A percentile compares a stretch with the other conserved stretches of the same genome.
Evolutionary conservation across 306 rosid genomes (phyloP).

Genomic region (Gillenia trifoliata): DNA sequence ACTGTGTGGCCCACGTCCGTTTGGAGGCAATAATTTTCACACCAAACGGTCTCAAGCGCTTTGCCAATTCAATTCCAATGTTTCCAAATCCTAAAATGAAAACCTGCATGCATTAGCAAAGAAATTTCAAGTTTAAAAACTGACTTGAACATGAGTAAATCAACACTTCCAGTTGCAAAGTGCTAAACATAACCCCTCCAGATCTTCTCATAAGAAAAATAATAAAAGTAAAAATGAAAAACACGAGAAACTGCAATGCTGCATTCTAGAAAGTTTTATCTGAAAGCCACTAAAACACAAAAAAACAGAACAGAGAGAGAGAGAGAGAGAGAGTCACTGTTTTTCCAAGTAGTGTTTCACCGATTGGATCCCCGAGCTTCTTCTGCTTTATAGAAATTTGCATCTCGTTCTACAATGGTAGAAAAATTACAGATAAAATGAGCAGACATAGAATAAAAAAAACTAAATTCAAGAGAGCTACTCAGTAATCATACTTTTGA

Average conservation of each 20-base stretch:
- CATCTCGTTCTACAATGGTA: slow-evolving; percentile 62
- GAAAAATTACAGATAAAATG: not conserved
- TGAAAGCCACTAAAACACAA: not conserved
- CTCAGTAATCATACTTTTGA: not conserved
- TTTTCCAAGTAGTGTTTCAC: slow-evolving; percentile 76
- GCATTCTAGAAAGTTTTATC: not conserved
- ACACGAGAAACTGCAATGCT: not conserved
- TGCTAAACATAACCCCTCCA: not conserved
- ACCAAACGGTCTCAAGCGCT: slow-evolving; percentile 76
- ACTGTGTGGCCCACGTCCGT: slow-evolving; percentile 62
- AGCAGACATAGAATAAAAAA: not conserved
- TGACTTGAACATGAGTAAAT: not conserved
- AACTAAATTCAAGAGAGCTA: not conserved
- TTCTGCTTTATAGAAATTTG: slow-evolving; percentile 55
- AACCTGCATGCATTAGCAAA: slow-evolving; percentile 39
- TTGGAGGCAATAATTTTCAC: slow-evolving; percentile 85
- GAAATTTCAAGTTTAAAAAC: not conserved
- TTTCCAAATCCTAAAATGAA: slow-evolving; percentile 86
- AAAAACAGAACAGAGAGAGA: not conserved
- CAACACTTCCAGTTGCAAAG: not conserved
- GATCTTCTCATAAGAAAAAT: not conserved
- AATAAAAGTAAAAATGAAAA: not conserved
- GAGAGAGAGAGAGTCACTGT: slow-evolving; percentile 52
- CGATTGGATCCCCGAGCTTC: slow-evolving; percentile 72
- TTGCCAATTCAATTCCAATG: slow-evolving; percentile 77